Conservation (phyloP, 148 eudicot genomes). For the Persicaria tinctoria region DNA sequence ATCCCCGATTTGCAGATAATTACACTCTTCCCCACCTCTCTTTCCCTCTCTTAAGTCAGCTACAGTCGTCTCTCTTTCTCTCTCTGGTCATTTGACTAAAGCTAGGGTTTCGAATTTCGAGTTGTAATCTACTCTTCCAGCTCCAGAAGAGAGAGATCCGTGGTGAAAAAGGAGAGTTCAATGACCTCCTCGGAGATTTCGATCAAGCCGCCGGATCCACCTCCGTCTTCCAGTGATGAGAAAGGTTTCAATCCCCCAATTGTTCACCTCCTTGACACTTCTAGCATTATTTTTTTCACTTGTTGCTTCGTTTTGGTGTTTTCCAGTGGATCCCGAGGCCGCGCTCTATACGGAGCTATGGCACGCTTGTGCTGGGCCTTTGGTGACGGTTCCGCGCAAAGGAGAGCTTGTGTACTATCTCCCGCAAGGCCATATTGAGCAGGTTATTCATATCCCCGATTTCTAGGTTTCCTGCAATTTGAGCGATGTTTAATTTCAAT, state of each 20-base stretch:
- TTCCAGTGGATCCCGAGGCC: constrained; percentile 57
- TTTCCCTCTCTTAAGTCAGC: background rate
- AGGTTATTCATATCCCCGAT: constrained; percentile 38
- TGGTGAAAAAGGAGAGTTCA: constrained; percentile 14
- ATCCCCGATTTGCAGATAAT: constrained; percentile 3
- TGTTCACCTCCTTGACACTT: constrained; percentile 11
- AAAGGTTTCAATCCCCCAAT: constrained; percentile 33
- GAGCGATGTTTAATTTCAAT: background rate
- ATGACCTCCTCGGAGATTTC: constrained; percentile 55
- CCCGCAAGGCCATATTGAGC: constrained; percentile 98
- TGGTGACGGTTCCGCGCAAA: constrained; percentile 75
- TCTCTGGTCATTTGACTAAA: background rate
- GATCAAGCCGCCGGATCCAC: constrained; percentile 20
- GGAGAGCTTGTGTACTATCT: constrained; percentile 79
- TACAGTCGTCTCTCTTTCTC: background rate
- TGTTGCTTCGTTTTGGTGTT: constrained; percentile 11
- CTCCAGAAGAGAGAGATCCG: constrained; percentile 59
- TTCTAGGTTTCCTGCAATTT: background rate
- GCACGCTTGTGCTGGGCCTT: constrained; percentile 96
- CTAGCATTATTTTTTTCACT: background rate
- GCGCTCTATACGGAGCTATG: constrained; percentile 87
- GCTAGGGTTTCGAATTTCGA: background rate
- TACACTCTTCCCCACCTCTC: constrained; percentile 3
- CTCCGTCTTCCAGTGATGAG: constrained; percentile 23
- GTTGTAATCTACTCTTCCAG: background rate